A percentile compares a stretch with the other conserved stretches of the same genome.
phyloP scores from a whole-genome alignment of 164 flowering plant genomes.

The Tinospora cordifolia region DNA sequence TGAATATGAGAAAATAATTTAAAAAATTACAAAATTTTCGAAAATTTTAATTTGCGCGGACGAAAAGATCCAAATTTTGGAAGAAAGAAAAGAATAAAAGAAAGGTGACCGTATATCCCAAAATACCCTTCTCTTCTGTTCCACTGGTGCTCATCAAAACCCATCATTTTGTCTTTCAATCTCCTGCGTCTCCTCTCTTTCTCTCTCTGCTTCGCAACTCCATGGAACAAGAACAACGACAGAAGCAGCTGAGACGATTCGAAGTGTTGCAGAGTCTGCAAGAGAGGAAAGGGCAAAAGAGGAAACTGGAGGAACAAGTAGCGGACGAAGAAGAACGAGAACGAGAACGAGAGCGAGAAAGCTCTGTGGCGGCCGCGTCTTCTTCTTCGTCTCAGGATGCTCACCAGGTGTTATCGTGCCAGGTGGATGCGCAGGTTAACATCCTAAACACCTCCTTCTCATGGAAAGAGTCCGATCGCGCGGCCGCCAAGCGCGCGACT shows the following conservation, averaged over 20 bases:
- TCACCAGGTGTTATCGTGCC: conserved; percentile 27
- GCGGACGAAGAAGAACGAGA: conserved; percentile 25
- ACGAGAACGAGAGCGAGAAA: conserved; percentile 27
- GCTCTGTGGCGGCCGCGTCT: conserved; percentile 10
- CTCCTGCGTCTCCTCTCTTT: conserved; percentile 10
- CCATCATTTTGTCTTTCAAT: not conserved
- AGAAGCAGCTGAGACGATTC: conserved; percentile 14
- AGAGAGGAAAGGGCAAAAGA: conserved; percentile 68
- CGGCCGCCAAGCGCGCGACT: conserved; percentile 77
- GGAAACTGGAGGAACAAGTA: conserved; percentile 56
- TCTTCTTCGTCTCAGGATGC: conserved; percentile 25
- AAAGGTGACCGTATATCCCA: not conserved
- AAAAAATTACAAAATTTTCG: too few species aligned
- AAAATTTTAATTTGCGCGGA: not conserved
- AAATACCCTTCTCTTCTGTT: conserved; percentile 22
- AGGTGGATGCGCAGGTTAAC: conserved; percentile 48
- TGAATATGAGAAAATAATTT: too few species aligned
- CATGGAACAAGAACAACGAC: conserved; percentile 41
- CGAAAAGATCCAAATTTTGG: not conserved
- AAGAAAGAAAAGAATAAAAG: not conserved
- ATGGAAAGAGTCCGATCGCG: conserved; percentile 67
- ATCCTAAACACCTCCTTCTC: conserved; percentile 48
- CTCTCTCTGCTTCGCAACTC: conserved; percentile 3
- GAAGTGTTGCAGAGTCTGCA: conserved; percentile 19
- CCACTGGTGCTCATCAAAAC: not conserved